Conservation (phyloP, 345 rosid species). For the Nasturtium officinale region DNA sequence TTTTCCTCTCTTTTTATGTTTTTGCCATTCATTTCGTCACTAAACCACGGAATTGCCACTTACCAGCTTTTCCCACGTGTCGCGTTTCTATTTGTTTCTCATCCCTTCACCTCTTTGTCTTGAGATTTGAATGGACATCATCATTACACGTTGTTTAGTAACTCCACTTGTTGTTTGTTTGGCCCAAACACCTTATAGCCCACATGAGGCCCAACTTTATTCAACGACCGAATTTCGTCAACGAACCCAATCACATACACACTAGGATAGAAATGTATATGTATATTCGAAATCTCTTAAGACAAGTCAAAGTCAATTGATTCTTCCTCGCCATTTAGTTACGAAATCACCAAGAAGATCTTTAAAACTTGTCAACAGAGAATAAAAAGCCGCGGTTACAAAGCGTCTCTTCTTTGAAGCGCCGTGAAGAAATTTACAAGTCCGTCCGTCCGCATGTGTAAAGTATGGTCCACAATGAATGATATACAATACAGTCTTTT, state of each 20-base stretch:
- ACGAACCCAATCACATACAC: not conserved
- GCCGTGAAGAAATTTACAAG: slow-evolving; percentile 1
- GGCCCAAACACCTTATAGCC: not conserved
- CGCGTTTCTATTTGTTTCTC: not conserved
- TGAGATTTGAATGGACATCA: not conserved
- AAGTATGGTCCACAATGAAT: not conserved
- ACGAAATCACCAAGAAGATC: slow-evolving; percentile 23
- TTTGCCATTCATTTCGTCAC: not conserved
- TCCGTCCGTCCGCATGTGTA: not conserved
- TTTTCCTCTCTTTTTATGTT: not conserved
- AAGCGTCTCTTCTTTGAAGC: slow-evolving; percentile 15
- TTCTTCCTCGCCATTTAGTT: slow-evolving; percentile 3
- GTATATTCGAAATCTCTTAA: not conserved
- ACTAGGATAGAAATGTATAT: not conserved
- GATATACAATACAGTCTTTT: not conserved
- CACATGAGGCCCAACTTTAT: slow-evolving; percentile 21
- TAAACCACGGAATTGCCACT: slow-evolving; percentile 45
- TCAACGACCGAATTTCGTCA: slow-evolving; percentile 17
- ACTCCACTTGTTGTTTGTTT: not conserved
- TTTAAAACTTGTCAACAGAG: slow-evolving; percentile 29
- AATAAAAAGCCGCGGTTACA: slow-evolving; percentile 29
- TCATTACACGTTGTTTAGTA: not conserved
- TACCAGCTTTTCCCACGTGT: not conserved
- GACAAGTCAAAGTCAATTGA: slow-evolving; percentile 37
- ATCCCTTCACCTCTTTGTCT: not conserved